phyloP scores from a whole-genome alignment of 2,329 filamentous ascomycete species.

The Penicillium sp. region DNA sequence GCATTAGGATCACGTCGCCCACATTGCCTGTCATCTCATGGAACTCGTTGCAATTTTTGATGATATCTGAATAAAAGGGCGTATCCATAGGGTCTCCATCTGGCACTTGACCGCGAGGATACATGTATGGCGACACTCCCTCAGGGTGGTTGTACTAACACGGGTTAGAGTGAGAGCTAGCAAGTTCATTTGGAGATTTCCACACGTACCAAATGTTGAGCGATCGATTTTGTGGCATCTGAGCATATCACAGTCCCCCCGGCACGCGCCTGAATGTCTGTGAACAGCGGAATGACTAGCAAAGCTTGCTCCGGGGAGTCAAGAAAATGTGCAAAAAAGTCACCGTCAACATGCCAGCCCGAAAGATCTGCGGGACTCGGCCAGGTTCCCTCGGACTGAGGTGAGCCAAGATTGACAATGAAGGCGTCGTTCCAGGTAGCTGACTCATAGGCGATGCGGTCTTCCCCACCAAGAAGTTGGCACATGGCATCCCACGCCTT shows the following conservation, averaged over 20 bases:
- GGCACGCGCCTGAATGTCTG: slow-evolving; percentile 60
- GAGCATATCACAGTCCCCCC: slow-evolving; percentile 69
- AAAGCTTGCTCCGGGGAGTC: slow-evolving; percentile 70
- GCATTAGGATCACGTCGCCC: slow-evolving; percentile 57
- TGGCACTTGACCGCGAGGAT: slow-evolving; percentile 51
- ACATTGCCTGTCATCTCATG: slow-evolving; percentile 55
- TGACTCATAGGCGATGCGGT: slow-evolving; percentile 51
- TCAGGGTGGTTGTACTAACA: slow-evolving; percentile 60
- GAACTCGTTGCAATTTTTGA: slow-evolving; percentile 46
- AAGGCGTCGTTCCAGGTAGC: slow-evolving; percentile 67
- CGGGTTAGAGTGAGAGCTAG: neutral
- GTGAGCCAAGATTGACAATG: slow-evolving; percentile 69
- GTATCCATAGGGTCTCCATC: slow-evolving; percentile 15
- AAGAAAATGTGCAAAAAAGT: slow-evolving; percentile 73
- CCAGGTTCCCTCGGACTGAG: slow-evolving; percentile 53
- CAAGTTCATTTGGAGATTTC: neutral
- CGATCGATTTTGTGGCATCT: slow-evolving; percentile 59
- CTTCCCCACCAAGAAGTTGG: slow-evolving; percentile 66
- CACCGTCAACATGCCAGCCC: slow-evolving; percentile 71
- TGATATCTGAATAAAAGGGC: slow-evolving; percentile 43
- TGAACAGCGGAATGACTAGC: slow-evolving; percentile 69
- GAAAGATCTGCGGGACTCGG: slow-evolving; percentile 55
- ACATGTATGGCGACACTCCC: slow-evolving; percentile 68
- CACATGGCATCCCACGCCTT: slow-evolving; percentile 68
- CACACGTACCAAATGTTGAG: slow-evolving; percentile 52